phyloP scores from a whole-genome alignment of 768 basidiomycete species.

The Kondoa subrosea region DNA sequence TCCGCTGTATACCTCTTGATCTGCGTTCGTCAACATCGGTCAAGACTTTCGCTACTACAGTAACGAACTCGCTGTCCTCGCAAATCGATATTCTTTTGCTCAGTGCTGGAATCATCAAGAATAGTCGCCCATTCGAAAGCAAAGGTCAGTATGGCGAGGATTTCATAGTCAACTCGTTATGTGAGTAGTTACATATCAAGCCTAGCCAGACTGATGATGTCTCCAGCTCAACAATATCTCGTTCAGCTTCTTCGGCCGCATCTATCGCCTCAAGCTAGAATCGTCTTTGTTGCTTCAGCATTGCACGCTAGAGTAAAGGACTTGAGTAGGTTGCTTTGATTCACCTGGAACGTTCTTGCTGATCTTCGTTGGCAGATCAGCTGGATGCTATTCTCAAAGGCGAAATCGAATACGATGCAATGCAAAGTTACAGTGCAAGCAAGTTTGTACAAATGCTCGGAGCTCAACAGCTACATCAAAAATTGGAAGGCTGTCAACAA shows the following conservation, averaged over 20 bases:
- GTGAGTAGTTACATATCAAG: not conserved
- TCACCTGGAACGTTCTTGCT: not conserved
- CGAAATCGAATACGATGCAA: not conserved
- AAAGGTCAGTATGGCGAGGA: conserved; percentile 3
- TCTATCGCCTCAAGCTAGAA: not conserved
- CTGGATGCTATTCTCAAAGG: not conserved
- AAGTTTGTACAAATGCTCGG: conserved; percentile 4
- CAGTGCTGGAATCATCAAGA: not conserved
- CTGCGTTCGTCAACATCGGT: not conserved
- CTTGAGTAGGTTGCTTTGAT: not conserved
- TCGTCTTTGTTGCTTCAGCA: conserved; percentile 4
- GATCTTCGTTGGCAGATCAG: not conserved
- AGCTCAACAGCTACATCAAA: not conserved
- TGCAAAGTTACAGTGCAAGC: not conserved
- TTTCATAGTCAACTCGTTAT: not conserved
- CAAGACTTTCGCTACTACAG: not conserved
- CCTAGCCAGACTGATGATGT: not conserved
- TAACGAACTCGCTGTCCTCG: not conserved
- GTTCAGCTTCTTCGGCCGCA: not conserved
- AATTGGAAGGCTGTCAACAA: not conserved
- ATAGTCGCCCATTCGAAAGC: not conserved
- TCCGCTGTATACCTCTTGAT: not conserved
- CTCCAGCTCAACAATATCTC: not conserved
- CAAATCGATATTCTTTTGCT: not conserved
- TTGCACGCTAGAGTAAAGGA: not conserved